Base-by-base conservation (phyloP, 2,329 filamentous ascomycete species). In the Aspergillus pseudoviridinutans region DNA sequence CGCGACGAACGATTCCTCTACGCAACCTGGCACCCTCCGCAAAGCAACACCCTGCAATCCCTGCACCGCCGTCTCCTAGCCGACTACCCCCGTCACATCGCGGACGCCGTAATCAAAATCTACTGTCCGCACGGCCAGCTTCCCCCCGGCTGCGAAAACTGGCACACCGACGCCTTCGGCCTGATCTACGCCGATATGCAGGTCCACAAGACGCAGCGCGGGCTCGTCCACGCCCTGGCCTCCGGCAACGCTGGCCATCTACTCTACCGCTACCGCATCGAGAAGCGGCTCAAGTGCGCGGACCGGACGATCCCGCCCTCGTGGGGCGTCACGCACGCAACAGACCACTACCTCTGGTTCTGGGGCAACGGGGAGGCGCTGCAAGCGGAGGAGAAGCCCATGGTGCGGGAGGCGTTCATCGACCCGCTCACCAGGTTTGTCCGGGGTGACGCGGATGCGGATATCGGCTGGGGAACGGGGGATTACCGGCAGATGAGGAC, bases 151-250 rank as follows among this genome's bases (percentile, higher is more conserved):
- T 77, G 72, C 47, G 66, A 70, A 41, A 70, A 78, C 63, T 85
- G 82, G 82, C 32, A 53, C 7, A 61, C 67, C 50, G 78, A 83
- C 27, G 78, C 78, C 0, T 85, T 84, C 65, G 82, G 82, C 0
- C 72, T 72, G 14, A 72, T 85, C 5, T 85, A 85, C 60, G 82
- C 82, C 3, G 80, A 84, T 54, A 78, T 84, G 59, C 82, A 85
- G 64, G 79, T 85, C 8, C 78, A 85, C 62, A 70, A 73, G 20
- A 76, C 83, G 17, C 76, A 82, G 65, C 78, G 82, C 6, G 82
- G 82, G 0, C 78, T 84, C 56, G 71, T 79, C 4, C 68, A 78
- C 38, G 74, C 75, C 0, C 71, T 85, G 1, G 73, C 73, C 0
- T 64, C 68, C 17, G 74, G 72, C 3, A 79, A 78, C 0, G 75